Base-by-base conservation (phyloP, 2,329 filamentous ascomycete species). In the Diaporthe ilicicola region DNA sequence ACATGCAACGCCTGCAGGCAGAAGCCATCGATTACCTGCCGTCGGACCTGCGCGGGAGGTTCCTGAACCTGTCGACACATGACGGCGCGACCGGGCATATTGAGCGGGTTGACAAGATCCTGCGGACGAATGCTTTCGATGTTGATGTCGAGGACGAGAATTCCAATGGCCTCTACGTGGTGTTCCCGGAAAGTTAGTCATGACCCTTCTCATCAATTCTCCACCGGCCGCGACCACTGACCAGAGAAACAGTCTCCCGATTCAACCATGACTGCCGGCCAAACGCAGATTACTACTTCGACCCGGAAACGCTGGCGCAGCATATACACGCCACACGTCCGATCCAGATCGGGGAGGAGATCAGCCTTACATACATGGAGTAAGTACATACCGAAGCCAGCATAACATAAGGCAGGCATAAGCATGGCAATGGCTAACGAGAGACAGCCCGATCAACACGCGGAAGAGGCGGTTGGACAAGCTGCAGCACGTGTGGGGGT, bases 211-310 rank as follows among this genome's bases (percentile, higher is more conserved):
- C 7, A 15, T 3, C 34, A 17, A 29, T 2, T 15, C 48, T 32
- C n/a, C 32, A 7, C 13, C 39, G n/a, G 27, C 4, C 34, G 15
- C n/a, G 39, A 19, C 32, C 32, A 34, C 67, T 72, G 17, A 72
- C 53, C 17, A 46, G 37, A 46, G 29, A 4, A 17, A 34, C 39
- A 78, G 76, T 83, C 70, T 82, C 83, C 27, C 77, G 82, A 34
- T 76, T 84, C 73, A 85, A 85, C 76, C 83, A 85, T 75, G 82
- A 84, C 75, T 85, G 83, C 73, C 80, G 83, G 1, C 81, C 83
- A 37, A 84, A 84, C 71, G 79, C 81, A 37, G 83, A 82, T 74
- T 84, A 84, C 77, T 80, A 78, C 73, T 83, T 82, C 70, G 81
- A 84, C 73, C 75, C 78, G 48, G 70, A 76, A 4, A 80, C 80